Conservation (phyloP, 345 rosid species). For the Atalantia buxifolia region DNA sequence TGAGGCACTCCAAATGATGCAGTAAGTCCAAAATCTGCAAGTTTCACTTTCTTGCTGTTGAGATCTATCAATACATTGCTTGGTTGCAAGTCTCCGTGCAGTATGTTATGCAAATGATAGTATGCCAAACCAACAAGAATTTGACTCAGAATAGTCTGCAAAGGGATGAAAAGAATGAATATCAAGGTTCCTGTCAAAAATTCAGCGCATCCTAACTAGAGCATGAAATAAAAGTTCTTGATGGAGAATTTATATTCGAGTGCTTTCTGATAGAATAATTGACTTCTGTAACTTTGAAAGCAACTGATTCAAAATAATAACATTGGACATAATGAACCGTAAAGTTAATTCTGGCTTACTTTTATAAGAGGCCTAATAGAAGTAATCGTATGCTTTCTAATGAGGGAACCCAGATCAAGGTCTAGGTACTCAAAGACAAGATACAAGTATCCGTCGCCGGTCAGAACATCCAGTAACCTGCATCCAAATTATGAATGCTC, state of each 20-base stretch:
- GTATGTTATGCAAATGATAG: constrained; percentile 46
- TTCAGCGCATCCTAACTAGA: no score
- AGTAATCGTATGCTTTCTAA: background rate
- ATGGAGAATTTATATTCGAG: no score
- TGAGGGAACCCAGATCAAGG: background rate
- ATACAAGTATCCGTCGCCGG: background rate
- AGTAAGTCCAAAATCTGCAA: constrained; percentile 55
- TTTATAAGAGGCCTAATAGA: background rate
- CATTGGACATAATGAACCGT: background rate
- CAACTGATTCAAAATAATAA: background rate
- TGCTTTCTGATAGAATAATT: background rate
- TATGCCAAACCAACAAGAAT: constrained; percentile 14
- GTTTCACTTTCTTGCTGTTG: constrained; percentile 35
- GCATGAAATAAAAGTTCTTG: no score
- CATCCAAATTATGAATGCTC: background rate
- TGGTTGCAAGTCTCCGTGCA: constrained; percentile 53
- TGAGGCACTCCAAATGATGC: constrained; percentile 33
- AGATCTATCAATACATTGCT: constrained; percentile 45
- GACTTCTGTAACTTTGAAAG: background rate
- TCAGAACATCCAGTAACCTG: constrained; percentile 5
- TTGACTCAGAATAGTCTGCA: background rate
- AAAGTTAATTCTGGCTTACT: background rate
- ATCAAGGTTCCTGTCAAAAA: background rate
- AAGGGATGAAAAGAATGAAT: background rate
- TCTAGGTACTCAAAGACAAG: constrained; percentile 2